Evolutionary conservation across 2,329 filamentous ascomycete species (phyloP), one percentile per base, ranked within the genome.

Genomic region (Sclerotinia nivalis): DNA sequence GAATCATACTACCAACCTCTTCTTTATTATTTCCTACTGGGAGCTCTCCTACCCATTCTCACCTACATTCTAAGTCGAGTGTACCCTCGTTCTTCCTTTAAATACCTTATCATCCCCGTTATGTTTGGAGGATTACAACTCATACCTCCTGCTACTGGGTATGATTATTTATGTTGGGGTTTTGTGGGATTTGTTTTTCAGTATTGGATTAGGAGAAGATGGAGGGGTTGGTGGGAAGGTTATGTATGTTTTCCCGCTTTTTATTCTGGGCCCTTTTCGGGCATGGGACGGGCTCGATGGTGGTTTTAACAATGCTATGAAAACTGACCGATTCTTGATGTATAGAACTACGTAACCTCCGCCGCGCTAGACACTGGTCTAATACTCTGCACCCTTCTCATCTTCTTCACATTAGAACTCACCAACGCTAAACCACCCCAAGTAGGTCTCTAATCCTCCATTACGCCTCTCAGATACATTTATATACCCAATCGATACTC

Each of bases 91-190:
- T 87, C 84, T 8, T 80, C 85, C 18, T 86, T 88, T 80, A 86
- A 88, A 70, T 93, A 89, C 77, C 82, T 93, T 73, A 90, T 85
- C 78, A 86, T 86, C 18, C 91, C 90, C 0, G 83, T 92, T 62
- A 85, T 93, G 73, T 91, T 90, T 76, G 89, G 89, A 64, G 89
- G 88, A 37, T 83, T 86, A 0, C 85, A 85, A 59, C 81, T 85
- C 73, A 84, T 92, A 13, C 91, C 90, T 13, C 90, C 91, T 0
- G 91, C 91, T 0, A 91, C 89, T 91, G 73, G 92, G 88, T 50
- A 40, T 25, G 28, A 64, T 31, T 50, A 25, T 58, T 31, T 68
- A 25, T 70, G 56, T 50, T 90, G 62, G 50, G 70, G 69, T 3
- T 60, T 87, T 37, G 87, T 91, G 9, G 91, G 91, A 12, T 84